These are phyloP conservation scores for Stephania yunnanensis DNA, from an alignment of 164 flowering plant genomes.

Conservation along the genomic window DNA sequence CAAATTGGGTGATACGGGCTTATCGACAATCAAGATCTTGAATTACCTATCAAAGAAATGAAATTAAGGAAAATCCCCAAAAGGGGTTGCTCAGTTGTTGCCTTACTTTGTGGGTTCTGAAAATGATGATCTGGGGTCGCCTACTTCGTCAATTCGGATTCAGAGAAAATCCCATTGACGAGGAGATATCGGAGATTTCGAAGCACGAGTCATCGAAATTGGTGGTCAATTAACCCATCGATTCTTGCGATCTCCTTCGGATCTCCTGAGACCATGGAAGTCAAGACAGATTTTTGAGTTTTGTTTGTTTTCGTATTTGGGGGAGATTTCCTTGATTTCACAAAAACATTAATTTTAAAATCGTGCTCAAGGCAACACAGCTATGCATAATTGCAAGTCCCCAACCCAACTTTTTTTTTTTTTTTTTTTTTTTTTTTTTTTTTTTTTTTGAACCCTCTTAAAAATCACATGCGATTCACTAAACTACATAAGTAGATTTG, in stretches of 20 bases:
- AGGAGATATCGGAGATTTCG: slow-evolving; percentile 41
- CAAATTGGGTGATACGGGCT: neutral
- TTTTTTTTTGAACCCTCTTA: too few relatives aligned
- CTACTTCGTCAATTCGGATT: slow-evolving; percentile 2
- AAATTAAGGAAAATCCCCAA: slow-evolving; percentile 3
- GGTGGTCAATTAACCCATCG: slow-evolving; percentile 31
- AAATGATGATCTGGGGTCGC: slow-evolving; percentile 17
- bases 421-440: too few relatives aligned
- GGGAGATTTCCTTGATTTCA: neutral
- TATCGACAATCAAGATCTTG: neutral
- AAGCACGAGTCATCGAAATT: slow-evolving; percentile 28
- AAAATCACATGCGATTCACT: too few relatives aligned
- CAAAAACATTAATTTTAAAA: too few relatives aligned
- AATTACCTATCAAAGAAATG: neutral
- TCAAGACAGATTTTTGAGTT: neutral
- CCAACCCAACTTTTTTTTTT: too few relatives aligned
- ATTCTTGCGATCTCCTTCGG: slow-evolving; percentile 24
- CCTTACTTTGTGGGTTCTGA: neutral
- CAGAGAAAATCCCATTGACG: slow-evolving; percentile 19
- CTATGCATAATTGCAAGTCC: too few relatives aligned
- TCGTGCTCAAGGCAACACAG: neutral
- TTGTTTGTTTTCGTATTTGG: neutral
- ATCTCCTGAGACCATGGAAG: slow-evolving; percentile 30
- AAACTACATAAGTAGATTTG: too few relatives aligned
- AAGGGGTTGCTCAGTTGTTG: neutral